Percentiles rank a stretch among this genome's conserved stretches.
phyloP scores from a whole-genome alignment of 805 yeast species.

The Danielozyma ontarioensis region DNA sequence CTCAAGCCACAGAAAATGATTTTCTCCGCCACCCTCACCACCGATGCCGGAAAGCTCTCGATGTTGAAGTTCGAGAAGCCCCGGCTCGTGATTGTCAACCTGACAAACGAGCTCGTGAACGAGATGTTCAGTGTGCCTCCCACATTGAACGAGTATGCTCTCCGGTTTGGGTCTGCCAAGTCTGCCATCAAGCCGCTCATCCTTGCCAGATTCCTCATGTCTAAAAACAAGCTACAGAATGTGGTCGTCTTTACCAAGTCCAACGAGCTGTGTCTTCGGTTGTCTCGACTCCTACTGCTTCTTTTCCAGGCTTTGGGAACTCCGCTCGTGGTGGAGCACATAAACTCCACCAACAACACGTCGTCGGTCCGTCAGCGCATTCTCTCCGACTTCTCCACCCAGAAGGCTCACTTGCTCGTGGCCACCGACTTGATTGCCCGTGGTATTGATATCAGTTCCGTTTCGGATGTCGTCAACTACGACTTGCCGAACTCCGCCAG shows the following conservation, averaged over 20 bases:
- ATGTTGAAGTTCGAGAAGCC: conserved; percentile 66
- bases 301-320: conserved; percentile 18
- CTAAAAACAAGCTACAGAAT: conserved; percentile 25
- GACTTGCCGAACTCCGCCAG: conserved; percentile 85
- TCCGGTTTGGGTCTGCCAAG: conserved; percentile 34
- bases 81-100: conserved; percentile 69
- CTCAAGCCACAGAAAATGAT: conserved; percentile 55
- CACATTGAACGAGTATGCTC: conserved; percentile 41
- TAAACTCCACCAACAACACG: conserved; percentile 56
- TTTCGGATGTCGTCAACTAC: conserved; percentile 78
- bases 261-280: conserved; percentile 82
- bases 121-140: conserved; percentile 62
- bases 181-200: conserved; percentile 67
- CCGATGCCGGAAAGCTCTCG: conserved; percentile 84
- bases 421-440: conserved; percentile 95
- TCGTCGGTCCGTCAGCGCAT: conserved; percentile 47
- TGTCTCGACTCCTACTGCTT: conserved; percentile 54
- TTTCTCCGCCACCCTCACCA: conserved; percentile 89
- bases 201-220: conserved; percentile 50
- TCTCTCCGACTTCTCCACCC: conserved; percentile 54
- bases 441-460: conserved; percentile 76
- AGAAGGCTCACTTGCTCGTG: conserved; percentile 49
- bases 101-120: conserved; percentile 38
- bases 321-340: conserved; percentile 17
- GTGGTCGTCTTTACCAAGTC: conserved; percentile 66